Conservation (phyloP, 2,329 filamentous ascomycete species). For the Colletotrichum neosansevieriae region DNA sequence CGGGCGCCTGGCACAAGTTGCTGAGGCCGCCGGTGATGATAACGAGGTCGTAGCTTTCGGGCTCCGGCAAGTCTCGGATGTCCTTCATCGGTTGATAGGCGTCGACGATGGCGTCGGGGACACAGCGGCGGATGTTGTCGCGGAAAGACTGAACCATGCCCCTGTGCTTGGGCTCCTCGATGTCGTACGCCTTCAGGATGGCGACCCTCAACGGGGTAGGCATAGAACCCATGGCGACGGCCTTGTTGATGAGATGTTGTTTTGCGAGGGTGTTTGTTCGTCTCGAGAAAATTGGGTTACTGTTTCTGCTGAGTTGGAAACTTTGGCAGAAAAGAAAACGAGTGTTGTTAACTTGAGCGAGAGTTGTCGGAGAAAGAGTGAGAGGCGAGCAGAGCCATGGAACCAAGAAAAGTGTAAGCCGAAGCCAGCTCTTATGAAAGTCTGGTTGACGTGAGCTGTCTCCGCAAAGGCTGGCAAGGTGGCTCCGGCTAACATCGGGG, state of each 20-base stretch:
- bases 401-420: neutral
- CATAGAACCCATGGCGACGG: constrained; percentile 26
- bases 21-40: constrained; percentile 34
- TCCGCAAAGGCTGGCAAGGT: constrained; percentile 17
- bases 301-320: neutral
- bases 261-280: no score
- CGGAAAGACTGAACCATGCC: constrained; percentile 34
- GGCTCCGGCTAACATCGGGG: constrained; percentile 33
- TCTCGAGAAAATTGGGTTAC: no score
- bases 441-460: neutral
- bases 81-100: constrained; percentile 27
- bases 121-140: constrained; percentile 21
- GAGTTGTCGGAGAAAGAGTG: neutral
- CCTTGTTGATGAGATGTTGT: neutral
- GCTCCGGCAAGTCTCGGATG: constrained; percentile 16
- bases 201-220: constrained; percentile 30
- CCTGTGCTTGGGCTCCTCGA: constrained; percentile 34
- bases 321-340: no score
- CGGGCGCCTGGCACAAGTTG: constrained; percentile 29
- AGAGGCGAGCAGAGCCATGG: constrained; percentile 1
- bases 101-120: constrained; percentile 26
- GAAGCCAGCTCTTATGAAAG: constrained; percentile 4
- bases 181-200: constrained; percentile 35
- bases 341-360: neutral
- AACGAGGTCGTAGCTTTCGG: constrained; percentile 27